Conservation (phyloP, 1,284 basidiomycete species). For the Cutaneotrichosporon sp. region DNA sequence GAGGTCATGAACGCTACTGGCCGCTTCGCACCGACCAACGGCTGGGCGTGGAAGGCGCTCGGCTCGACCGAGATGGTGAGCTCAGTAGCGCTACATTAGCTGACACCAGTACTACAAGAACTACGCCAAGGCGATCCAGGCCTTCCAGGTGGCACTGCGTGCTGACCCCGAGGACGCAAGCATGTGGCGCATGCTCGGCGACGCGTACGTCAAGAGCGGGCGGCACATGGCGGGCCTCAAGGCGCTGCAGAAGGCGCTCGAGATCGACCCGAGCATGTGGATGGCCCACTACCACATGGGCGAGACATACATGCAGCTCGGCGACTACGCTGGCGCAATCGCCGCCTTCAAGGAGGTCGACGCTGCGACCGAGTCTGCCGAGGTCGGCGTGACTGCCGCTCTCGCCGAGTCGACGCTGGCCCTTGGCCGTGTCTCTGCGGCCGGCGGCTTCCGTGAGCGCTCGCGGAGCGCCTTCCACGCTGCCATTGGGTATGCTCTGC, state of each 20-base stretch:
- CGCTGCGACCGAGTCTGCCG: constrained; percentile 56
- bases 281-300: constrained; percentile 80
- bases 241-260: constrained; percentile 72
- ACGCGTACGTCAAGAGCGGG: constrained; percentile 86
- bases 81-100: constrained; percentile 15
- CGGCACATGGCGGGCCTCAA: constrained; percentile 88
- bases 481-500: constrained; percentile 63
- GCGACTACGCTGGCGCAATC: constrained; percentile 74
- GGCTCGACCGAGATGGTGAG: constrained; percentile 88
- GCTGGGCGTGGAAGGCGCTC: constrained; percentile 98
- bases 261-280: constrained; percentile 75
- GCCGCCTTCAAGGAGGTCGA: constrained; percentile 66
- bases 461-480: constrained; percentile 71
- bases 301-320: constrained; percentile 79
- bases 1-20: constrained; percentile 56
- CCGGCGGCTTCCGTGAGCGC: constrained; percentile 70
- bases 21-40: constrained; percentile 69
- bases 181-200: constrained; percentile 87
- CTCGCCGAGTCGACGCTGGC: constrained; percentile 74
- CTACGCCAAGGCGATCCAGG: constrained; percentile 75
- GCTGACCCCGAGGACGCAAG: constrained; percentile 74
- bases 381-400: constrained; percentile 68
- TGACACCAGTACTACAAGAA: constrained; percentile 67
- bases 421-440: constrained; percentile 66
- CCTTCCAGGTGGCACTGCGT: constrained; percentile 85